Evolutionary conservation across 2,329 filamentous ascomycete genomes (phyloP).

Genomic region (Harringtonia aguacate): DNA sequence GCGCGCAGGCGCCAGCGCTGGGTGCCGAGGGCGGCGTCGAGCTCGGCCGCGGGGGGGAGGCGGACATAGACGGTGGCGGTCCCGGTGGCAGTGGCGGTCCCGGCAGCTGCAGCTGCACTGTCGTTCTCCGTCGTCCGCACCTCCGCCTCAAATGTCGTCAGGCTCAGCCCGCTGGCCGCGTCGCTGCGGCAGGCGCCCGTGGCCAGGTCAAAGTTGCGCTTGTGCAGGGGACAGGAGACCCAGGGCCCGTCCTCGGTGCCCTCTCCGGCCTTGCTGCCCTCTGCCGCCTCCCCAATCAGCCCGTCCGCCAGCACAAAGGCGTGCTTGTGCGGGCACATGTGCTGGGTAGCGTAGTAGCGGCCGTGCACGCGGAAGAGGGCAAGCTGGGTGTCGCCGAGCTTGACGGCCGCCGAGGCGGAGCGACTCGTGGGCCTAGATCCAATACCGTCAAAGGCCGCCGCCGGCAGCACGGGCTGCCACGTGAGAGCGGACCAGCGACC

Average conservation of each 20-base stretch:
- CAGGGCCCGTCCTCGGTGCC: conserved; percentile 40
- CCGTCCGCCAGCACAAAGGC: conserved; percentile 85
- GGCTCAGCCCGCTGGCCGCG: conserved; percentile 48
- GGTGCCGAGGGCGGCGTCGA: conserved; percentile 71
- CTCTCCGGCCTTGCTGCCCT: conserved; percentile 21
- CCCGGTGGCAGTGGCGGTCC: no score
- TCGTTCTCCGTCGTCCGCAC: conserved; percentile 33
- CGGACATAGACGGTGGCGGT: conserved; percentile 53
- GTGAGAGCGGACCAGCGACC: conserved; percentile 52
- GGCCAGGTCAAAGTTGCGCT: conserved; percentile 74
- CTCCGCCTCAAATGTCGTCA: conserved; percentile 73
- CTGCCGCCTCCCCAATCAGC: conserved; percentile 55
- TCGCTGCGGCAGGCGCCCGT: conserved; percentile 68
- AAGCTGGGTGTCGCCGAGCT: conserved; percentile 80
- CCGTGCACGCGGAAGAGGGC: conserved; percentile 78
- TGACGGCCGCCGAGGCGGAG: conserved; percentile 53
- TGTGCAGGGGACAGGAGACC: conserved; percentile 81
- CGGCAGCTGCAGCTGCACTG: no score
- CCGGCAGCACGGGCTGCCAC: conserved; percentile 73
- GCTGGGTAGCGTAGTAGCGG: conserved; percentile 74
- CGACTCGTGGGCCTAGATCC: conserved; percentile 39
- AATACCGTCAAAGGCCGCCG: conserved; percentile 50
- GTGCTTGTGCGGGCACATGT: conserved; percentile 92
- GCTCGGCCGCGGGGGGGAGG: conserved; percentile 68
- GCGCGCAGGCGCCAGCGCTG: conserved; percentile 68